A percentile compares a stretch with the other conserved stretches of the same genome.
These are phyloP conservation scores for Penicillium subrubescens DNA, from an alignment of 495 filamentous ascomycete genomes.

Conservation along the genomic window DNA sequence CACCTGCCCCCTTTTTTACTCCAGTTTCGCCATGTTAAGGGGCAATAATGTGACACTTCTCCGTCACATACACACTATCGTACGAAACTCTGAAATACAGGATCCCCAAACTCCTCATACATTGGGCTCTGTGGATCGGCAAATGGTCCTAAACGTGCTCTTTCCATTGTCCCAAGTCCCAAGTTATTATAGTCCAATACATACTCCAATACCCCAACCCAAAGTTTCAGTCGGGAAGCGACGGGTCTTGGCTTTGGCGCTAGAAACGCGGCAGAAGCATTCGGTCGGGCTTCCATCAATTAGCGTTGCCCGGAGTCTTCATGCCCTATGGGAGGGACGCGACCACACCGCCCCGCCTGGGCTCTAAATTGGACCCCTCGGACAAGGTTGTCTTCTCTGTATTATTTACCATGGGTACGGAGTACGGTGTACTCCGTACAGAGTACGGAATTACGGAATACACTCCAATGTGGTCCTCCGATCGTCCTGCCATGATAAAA, in stretches of 20 bases:
- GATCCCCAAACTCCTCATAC: neutral
- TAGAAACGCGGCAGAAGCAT: conserved; percentile 42
- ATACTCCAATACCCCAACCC: neutral
- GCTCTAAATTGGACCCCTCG: conserved; percentile 13
- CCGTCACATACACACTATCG: neutral
- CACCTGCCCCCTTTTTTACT: neutral
- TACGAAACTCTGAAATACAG: neutral
- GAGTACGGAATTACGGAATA: neutral
- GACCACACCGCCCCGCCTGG: conserved; percentile 22
- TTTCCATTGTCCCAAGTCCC: neutral
- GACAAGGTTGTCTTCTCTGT: neutral
- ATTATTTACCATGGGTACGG: neutral
- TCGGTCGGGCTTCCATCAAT: conserved; percentile 22
- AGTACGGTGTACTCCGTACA: neutral
- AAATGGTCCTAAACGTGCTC: conserved; percentile 1
- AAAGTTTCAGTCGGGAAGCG: conserved; percentile 26
- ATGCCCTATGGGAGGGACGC: conserved; percentile 6
- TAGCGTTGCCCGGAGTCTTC: conserved; percentile 21
- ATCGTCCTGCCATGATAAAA: neutral
- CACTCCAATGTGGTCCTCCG: neutral
- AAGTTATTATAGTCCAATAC: too few species aligned
- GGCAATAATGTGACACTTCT: neutral
- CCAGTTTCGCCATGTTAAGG: neutral
- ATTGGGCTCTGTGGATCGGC: neutral
- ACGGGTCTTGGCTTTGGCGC: conserved; percentile 38